These are phyloP conservation scores for Physcomitrium patens DNA, from an alignment of 225 moss, liverwort and hornwort genomes.

Conservation along the genomic window DNA sequence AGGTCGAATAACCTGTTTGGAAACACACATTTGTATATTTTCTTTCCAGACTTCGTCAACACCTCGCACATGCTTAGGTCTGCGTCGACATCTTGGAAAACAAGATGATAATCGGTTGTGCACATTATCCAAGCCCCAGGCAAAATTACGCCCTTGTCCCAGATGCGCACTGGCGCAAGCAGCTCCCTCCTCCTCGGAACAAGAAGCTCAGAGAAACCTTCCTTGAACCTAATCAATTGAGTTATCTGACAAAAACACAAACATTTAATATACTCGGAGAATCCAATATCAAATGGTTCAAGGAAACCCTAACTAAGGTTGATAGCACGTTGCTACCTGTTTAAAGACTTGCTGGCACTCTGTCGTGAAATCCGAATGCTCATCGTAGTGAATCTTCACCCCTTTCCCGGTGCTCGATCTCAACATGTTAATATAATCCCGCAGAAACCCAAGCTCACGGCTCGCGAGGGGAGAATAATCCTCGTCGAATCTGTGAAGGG, in stretches of 20 bases:
- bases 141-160: slow-evolving; percentile 61
- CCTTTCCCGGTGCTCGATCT: slow-evolving; percentile 35
- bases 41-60: slow-evolving; percentile 45
- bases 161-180: slow-evolving; percentile 43
- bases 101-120: slow-evolving; percentile 44
- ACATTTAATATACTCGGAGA: neutral
- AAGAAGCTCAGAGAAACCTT: slow-evolving; percentile 40
- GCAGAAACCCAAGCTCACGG: slow-evolving; percentile 38
- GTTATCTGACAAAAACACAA: slow-evolving; percentile 41
- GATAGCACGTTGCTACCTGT: slow-evolving; percentile 32
- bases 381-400: slow-evolving; percentile 40
- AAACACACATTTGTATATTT: slow-evolving; percentile 52
- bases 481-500: slow-evolving; percentile 27
- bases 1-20: slow-evolving; percentile 49
- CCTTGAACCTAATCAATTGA: slow-evolving; percentile 43
- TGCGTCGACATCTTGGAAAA: slow-evolving; percentile 49
- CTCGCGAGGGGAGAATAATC: slow-evolving; percentile 15
- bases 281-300: neutral
- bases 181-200: slow-evolving; percentile 52
- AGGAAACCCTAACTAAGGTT: slow-evolving; percentile 1
- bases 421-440: slow-evolving; percentile 47
- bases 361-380: slow-evolving; percentile 41
- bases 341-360: slow-evolving; percentile 43
- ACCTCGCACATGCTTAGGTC: slow-evolving; percentile 63
- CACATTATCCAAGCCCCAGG: slow-evolving; percentile 60